A percentile compares a stretch with the other conserved stretches of the same genome.
Conservation (phyloP, 148 eudicot genomes). For the Persicaria tinctoria region DNA sequence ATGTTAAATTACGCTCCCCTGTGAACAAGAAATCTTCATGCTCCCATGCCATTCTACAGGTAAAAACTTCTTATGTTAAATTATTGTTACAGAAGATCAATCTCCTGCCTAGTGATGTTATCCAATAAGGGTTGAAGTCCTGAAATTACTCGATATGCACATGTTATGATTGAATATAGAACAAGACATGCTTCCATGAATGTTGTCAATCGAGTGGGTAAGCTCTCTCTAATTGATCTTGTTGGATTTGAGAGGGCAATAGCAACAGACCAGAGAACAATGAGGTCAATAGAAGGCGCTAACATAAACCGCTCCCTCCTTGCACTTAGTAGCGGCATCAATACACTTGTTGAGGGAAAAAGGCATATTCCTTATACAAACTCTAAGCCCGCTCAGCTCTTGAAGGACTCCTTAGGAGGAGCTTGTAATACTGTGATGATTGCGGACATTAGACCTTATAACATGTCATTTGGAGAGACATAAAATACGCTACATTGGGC, state of each 20-base stretch:
- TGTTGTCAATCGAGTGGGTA: conserved; percentile 54
- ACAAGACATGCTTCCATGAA: conserved; percentile 49
- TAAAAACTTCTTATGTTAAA: conserved; percentile 11
- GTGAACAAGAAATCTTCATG: conserved; percentile 84
- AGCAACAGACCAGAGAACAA: conserved; percentile 81
- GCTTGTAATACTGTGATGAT: conserved; percentile 91
- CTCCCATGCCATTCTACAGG: conserved; percentile 91
- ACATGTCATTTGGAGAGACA: conserved; percentile 69
- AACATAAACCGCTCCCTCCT: conserved; percentile 77
- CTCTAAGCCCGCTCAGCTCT: conserved; percentile 87
- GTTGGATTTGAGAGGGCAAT: conserved; percentile 89
- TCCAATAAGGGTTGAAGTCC: not conserved
- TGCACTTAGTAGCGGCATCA: conserved; percentile 89
- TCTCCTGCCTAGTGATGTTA: not conserved
- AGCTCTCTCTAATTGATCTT: conserved; percentile 71
- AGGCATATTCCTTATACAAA: conserved; percentile 86
- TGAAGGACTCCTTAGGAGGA: conserved; percentile 86
- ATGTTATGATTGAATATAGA: conserved; percentile 71
- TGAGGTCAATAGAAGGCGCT: conserved; percentile 82
- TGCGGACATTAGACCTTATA: conserved; percentile 80
- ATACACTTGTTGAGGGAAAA: conserved; percentile 88
- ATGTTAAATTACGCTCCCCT: conserved; percentile 23
- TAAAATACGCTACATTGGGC: conserved; percentile 98
- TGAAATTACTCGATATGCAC: not conserved
- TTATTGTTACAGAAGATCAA: not conserved